phyloP scores from a whole-genome alignment of 345 rosid genomes.

The Syzygium jambos region DNA sequence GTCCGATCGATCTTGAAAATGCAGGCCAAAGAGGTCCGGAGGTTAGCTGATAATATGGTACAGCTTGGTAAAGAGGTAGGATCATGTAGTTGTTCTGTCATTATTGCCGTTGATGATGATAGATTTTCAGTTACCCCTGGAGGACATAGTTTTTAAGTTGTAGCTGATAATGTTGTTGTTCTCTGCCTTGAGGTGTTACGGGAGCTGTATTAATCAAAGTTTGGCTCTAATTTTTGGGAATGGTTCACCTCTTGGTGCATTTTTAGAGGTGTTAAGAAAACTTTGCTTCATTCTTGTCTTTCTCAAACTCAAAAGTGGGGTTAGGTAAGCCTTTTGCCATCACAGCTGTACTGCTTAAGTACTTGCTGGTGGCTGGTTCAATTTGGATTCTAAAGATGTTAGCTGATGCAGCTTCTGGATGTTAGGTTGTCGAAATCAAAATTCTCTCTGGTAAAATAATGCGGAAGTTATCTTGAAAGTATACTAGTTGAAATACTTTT shows the following conservation, averaged over 20 bases:
- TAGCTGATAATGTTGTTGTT: not conserved
- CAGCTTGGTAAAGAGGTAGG: conserved; percentile 88
- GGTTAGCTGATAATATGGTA: conserved; percentile 90
- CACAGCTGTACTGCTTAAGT: not conserved
- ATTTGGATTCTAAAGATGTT: not conserved
- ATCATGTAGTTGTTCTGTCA: not conserved
- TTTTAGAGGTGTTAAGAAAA: not conserved
- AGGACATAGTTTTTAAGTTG: not conserved
- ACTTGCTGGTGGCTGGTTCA: not conserved
- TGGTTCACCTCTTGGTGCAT: not conserved
- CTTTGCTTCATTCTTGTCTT: not conserved
- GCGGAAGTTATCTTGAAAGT: not conserved
- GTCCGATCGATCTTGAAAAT: not conserved
- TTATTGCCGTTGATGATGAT: not conserved
- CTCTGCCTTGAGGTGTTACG: not conserved
- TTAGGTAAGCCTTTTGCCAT: not conserved
- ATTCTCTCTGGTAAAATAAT: not conserved
- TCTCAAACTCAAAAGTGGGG: not conserved
- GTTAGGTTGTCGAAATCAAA: not conserved
- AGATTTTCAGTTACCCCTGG: not conserved
- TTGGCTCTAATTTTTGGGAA: not conserved
- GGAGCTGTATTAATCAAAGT: not conserved
- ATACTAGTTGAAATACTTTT: not conserved
- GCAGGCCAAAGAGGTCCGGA: conserved; percentile 84
- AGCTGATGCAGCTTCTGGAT: not conserved